Percentiles rank a stretch among this genome's conserved stretches.
Evolutionary conservation across 176 grass and related monocot species (phyloP).

Genomic region (Cenchrus purpureus): DNA sequence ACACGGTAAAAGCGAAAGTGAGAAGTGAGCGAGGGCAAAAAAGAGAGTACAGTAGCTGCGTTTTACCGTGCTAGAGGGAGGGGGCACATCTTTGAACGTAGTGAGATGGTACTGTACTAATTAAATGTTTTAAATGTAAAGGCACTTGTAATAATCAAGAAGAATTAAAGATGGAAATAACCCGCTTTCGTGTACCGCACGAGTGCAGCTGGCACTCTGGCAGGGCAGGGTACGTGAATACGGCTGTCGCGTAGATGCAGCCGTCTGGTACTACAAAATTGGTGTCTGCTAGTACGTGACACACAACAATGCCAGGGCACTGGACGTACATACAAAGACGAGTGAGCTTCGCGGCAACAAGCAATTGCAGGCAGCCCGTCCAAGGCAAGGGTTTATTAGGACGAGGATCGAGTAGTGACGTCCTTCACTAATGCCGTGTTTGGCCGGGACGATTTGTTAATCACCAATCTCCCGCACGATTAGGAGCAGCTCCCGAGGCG

Average conservation of each 20-base stretch:
- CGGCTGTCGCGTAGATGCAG: not conserved
- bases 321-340: too few relatives aligned
- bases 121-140: too few relatives aligned
- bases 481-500: constrained; percentile 23
- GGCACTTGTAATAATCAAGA: too few relatives aligned
- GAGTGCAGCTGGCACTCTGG: not conserved
- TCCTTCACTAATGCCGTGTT: not conserved
- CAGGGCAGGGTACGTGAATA: not conserved
- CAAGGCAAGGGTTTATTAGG: too few relatives aligned
- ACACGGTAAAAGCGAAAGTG: constrained; percentile 42
- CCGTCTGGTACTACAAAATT: too few relatives aligned
- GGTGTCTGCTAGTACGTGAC: too few relatives aligned
- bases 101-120: too few relatives aligned
- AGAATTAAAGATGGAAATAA: not conserved
- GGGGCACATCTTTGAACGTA: too few relatives aligned
- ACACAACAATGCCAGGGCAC: too few relatives aligned
- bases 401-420: not conserved
- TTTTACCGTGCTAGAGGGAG: not conserved
- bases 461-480: not conserved
- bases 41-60: not conserved
- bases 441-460: not conserved
- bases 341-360: too few relatives aligned
- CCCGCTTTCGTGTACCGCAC: not conserved
- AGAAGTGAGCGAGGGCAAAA: not conserved
- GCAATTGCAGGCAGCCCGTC: too few relatives aligned